Evolutionary conservation across 2,329 filamentous ascomycete species (phyloP).

Genomic region (Aspergillus fructus): DNA sequence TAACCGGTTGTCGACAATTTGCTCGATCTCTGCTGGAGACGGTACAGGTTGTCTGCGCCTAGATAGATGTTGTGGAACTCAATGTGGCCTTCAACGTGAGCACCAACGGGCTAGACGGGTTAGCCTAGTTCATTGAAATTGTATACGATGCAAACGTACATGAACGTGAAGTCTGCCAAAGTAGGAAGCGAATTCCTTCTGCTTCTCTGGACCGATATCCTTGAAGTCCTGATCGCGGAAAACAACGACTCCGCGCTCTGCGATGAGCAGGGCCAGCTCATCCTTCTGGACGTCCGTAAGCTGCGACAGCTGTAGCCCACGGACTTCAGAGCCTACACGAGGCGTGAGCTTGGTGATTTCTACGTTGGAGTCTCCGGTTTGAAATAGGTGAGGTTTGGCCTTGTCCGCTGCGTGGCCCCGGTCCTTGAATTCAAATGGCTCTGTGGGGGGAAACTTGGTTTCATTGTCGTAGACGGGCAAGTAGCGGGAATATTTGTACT

Average conservation of each 20-base stretch:
- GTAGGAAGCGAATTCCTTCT: slow-evolving; percentile 37
- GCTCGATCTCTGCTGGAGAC: neutral
- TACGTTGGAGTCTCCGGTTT: neutral
- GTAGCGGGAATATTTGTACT: slow-evolving; percentile 5
- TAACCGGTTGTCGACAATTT: slow-evolving; percentile 12
- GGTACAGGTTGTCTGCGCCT: slow-evolving; percentile 11
- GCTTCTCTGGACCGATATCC: slow-evolving; percentile 34
- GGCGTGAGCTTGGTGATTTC: slow-evolving; percentile 18
- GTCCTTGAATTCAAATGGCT: slow-evolving; percentile 26
- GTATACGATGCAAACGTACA: neutral
- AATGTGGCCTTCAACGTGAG: slow-evolving; percentile 14
- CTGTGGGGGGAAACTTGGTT: neutral
- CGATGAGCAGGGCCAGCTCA: slow-evolving; percentile 60
- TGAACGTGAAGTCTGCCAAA: slow-evolving; percentile 30
- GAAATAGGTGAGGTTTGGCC: slow-evolving; percentile 28
- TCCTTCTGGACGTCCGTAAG: slow-evolving; percentile 53
- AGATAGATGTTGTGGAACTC: slow-evolving; percentile 8
- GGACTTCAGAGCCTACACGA: slow-evolving; percentile 50
- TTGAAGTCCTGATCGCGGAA: slow-evolving; percentile 55
- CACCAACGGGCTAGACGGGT: neutral
- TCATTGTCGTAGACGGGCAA: slow-evolving; percentile 7
- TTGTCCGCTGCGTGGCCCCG: slow-evolving; percentile 41
- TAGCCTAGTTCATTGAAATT: neutral
- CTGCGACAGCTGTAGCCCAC: slow-evolving; percentile 49
- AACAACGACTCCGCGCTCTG: slow-evolving; percentile 62